These are phyloP conservation scores for Cerioporus squamosus DNA, from an alignment of 1,284 basidiomycete genomes.

Conservation along the genomic window DNA sequence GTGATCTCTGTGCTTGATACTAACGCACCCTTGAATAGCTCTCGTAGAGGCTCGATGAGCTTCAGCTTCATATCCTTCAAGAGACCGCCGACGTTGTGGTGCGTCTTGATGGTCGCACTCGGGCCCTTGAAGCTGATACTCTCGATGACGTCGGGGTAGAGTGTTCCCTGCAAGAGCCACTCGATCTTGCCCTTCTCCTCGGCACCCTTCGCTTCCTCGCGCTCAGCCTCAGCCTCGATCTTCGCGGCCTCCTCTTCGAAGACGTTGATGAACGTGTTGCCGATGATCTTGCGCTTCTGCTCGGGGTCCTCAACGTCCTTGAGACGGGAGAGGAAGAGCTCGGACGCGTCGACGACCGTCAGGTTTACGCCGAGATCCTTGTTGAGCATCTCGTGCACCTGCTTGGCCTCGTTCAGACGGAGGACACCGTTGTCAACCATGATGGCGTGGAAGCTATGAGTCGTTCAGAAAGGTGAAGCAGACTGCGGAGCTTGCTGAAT, in stretches of 20 bases:
- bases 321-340: constrained; percentile 90
- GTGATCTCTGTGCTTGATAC: background rate
- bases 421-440: constrained; percentile 99
- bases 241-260: constrained; percentile 94
- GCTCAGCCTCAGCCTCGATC: constrained; percentile 86
- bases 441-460: constrained; percentile 92
- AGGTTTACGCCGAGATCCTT: constrained; percentile 96
- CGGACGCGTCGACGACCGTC: constrained; percentile 94
- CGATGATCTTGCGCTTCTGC: constrained; percentile 97
- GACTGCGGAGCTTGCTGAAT: constrained; percentile 7
- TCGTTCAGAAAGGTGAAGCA: background rate
- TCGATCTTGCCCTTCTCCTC: constrained; percentile 91
- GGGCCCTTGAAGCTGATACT: constrained; percentile 99
- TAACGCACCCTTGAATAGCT: constrained; percentile 94
- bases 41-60: constrained; percentile 96
- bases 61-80: constrained; percentile 99
- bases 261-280: constrained; percentile 98
- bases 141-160: constrained; percentile 99
- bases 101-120: constrained; percentile 99
- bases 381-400: constrained; percentile 96
- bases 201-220: constrained; percentile 68
- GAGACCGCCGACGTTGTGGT: constrained; percentile 98
- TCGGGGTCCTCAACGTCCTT: constrained; percentile 96
- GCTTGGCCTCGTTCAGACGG: constrained; percentile 87
- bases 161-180: constrained; percentile 97